These are phyloP conservation scores for Vaccinium darrowii DNA, from an alignment of 148 eudicot species.

Conservation along the genomic window DNA sequence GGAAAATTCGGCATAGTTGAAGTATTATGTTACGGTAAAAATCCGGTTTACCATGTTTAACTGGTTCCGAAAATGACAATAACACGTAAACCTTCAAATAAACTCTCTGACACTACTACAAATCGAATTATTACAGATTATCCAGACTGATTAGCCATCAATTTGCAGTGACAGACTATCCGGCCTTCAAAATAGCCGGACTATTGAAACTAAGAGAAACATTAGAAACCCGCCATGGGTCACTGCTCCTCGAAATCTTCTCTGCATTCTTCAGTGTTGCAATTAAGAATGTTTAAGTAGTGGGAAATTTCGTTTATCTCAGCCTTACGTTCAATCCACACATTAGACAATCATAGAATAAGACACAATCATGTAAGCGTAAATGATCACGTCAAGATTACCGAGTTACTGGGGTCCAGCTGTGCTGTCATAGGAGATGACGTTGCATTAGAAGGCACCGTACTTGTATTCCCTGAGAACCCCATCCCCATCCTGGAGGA, in stretches of 20 bases:
- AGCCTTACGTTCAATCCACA: constrained; percentile 2
- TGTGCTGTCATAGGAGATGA: constrained; percentile 35
- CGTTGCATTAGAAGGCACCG: constrained; percentile 30
- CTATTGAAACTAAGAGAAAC: background rate
- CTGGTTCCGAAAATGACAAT: background rate
- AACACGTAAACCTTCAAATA: background rate
- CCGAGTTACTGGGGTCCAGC: constrained; percentile 44
- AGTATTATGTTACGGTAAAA: background rate
- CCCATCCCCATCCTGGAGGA: constrained; percentile 34
- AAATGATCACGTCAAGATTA: constrained; percentile 20
- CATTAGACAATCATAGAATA: background rate
- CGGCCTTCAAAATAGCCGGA: background rate
- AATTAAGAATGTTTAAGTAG: background rate
- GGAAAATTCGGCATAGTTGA: background rate
- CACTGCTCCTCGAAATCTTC: background rate
- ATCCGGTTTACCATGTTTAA: background rate
- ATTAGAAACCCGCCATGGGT: background rate
- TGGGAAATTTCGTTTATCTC: background rate
- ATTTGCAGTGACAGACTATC: background rate
- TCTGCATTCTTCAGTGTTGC: background rate
- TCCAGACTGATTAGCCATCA: background rate
- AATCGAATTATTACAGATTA: background rate
- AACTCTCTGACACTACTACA: background rate
- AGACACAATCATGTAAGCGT: background rate
- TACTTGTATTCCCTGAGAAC: constrained; percentile 36